Conservation (phyloP, 768 basidiomycete genomes). For the Chalciporus pseudorubinellus region DNA sequence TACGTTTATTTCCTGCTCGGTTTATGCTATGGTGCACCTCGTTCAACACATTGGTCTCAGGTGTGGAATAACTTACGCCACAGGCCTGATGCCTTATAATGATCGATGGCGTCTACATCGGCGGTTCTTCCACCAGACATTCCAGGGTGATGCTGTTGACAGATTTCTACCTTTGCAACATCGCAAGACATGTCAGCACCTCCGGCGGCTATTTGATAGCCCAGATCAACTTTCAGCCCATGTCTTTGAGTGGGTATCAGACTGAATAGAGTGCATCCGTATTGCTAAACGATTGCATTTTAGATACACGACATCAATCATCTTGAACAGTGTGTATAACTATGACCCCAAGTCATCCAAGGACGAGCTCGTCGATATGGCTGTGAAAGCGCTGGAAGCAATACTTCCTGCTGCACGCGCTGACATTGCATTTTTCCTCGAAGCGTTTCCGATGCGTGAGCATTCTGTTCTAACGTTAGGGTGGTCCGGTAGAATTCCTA, state of each 20-base stretch:
- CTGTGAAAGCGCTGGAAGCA: background rate
- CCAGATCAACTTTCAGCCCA: slow-evolving; percentile 33
- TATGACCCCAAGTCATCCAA: slow-evolving; percentile 13
- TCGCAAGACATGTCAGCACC: slow-evolving; percentile 28
- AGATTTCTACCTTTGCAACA: slow-evolving; percentile 29
- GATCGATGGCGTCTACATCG: slow-evolving; percentile 26
- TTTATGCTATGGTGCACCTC: background rate
- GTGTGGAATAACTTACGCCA: slow-evolving; percentile 17
- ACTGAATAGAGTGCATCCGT: background rate
- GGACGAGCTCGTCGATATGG: slow-evolving; percentile 3
- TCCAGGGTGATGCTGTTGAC: slow-evolving; percentile 5
- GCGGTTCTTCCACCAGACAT: slow-evolving; percentile 18
- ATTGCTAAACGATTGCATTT: background rate
- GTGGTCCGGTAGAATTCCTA: background rate
- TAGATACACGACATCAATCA: slow-evolving; percentile 14
- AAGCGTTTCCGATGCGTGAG: slow-evolving; percentile 11
- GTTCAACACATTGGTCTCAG: background rate
- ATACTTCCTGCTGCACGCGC: background rate
- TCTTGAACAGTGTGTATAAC: too few species aligned
- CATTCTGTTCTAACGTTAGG: background rate
- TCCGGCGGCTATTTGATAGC: slow-evolving; percentile 31
- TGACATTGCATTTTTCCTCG: background rate
- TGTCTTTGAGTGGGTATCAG: slow-evolving; percentile 32
- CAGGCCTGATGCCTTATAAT: slow-evolving; percentile 19
- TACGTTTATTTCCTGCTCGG: background rate